Base-by-base conservation (phyloP, 495 filamentous ascomycete genomes). In the Apiosordaria backusii region DNA sequence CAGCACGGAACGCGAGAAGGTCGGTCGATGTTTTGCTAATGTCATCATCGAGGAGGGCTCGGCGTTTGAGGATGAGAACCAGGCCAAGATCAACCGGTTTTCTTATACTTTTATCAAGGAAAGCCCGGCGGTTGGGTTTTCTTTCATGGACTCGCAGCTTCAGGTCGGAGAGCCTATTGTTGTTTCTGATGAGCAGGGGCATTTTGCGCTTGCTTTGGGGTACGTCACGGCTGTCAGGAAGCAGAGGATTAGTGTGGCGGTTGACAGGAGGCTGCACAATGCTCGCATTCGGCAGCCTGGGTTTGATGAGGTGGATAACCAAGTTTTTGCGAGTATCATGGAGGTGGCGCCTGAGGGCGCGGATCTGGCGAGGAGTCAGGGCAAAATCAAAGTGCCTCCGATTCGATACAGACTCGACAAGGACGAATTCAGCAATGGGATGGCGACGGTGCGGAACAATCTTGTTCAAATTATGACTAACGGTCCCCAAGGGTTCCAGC, bases 351-450 rank as follows among this genome's bases (percentile, higher is more conserved):
- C 84, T 57, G 80, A 85, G 59, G 83, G 81, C 19, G 76, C 73
- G 7, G 80, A 74, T 1, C 75, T 81, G 4, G 74, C 77, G 40
- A 76, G 86, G 60, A 77, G 81, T 29, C 81, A 85, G 62, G 80
- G 77, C 18, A 78, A 81, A 63, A 68, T 74, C 50, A 75, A 78
- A 54, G 77, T 77, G 62, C 83, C 88, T 60, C 86, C 87, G 25
- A 74, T 90, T 18, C 77, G 89, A 21, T 98, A 93, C 71, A 89
- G 95, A 35, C 79, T 99, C 2, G 95, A 99, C 77, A 97, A 97
- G 76, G 95, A 98, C 70, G 95, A 98, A 74, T 97, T 97, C 77
- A 96, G 91, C 78, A 98, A 94, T 67, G 95, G 95, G 64, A 96
- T 99, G 92, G 92, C 95, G 19, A 89, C 87, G 57, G 90, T 97